Evolutionary conservation across 2,329 filamentous ascomycete genomes (phyloP).

Genomic region (Fusarium sp.): DNA sequence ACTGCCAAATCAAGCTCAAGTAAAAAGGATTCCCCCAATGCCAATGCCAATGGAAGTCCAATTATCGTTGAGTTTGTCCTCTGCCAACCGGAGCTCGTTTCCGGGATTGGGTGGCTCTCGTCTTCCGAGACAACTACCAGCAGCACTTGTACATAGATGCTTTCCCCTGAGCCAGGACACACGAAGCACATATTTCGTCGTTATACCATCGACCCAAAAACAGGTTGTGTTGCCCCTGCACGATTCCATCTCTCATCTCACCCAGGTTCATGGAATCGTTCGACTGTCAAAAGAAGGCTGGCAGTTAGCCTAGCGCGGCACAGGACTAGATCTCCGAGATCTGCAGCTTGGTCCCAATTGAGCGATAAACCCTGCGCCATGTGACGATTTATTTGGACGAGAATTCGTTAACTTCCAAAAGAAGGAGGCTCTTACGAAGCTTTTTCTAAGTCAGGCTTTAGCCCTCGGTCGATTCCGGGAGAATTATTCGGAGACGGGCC

Average conservation of each 20-base stretch:
- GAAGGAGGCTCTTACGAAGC: slow-evolving; percentile 9
- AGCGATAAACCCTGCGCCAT: not conserved
- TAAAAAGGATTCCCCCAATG: not conserved
- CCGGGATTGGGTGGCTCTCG: not conserved
- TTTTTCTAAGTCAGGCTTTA: not conserved
- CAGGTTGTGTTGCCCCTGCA: not conserved
- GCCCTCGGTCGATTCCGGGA: slow-evolving; percentile 10
- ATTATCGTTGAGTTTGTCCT: not conserved
- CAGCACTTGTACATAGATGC: not conserved
- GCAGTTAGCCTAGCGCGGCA: not conserved
- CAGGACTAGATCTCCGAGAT: slow-evolving; percentile 15
- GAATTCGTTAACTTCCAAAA: slow-evolving; percentile 2
- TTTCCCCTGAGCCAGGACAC: not conserved
- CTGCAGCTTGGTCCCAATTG: slow-evolving; percentile 2
- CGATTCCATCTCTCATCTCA: not conserved
- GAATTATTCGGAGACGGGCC: not conserved
- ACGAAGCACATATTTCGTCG: no score
- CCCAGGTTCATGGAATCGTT: not conserved
- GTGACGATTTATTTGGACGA: not conserved
- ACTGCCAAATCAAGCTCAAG: not conserved
- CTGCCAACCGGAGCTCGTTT: not conserved
- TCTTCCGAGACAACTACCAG: not conserved
- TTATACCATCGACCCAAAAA: slow-evolving; percentile 3
- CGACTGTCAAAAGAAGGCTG: not conserved
- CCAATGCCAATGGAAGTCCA: not conserved